These are phyloP conservation scores for Alternaria arbusti DNA, from an alignment of 2,329 filamentous ascomycete genomes.

Conservation along the genomic window DNA sequence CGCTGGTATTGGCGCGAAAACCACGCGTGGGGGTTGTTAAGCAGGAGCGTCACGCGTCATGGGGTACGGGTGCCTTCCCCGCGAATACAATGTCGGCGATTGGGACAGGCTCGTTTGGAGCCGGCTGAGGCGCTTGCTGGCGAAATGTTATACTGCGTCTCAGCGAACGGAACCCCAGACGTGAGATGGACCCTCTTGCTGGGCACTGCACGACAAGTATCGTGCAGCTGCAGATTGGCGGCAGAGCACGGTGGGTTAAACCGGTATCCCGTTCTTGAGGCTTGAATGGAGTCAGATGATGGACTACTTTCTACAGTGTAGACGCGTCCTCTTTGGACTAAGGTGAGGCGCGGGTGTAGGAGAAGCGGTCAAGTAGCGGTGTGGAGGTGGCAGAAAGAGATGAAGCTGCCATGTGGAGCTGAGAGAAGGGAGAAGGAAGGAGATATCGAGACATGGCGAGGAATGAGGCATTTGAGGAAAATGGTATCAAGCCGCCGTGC, in stretches of 20 bases:
- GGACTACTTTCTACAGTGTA: conserved; percentile 12
- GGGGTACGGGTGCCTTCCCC: conserved; percentile 26
- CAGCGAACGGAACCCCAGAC: conserved; percentile 30
- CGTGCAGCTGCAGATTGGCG: conserved; percentile 9
- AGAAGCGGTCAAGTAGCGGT: conserved; percentile 34
- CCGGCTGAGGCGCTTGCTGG: conserved; percentile 42
- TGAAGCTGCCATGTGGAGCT: conserved; percentile 5
- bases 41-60: conserved; percentile 11
- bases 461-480: conserved; percentile 5
- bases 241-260: conserved; percentile 20
- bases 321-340: conserved; percentile 10
- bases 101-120: conserved; percentile 30
- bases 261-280: conserved; percentile 21
- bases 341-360: conserved; percentile 12
- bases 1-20: background rate
- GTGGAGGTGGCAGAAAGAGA: conserved; percentile 6
- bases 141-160: conserved; percentile 20
- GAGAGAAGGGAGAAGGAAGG: background rate
- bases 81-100: conserved; percentile 24
- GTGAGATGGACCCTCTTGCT: conserved; percentile 13
- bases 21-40: conserved; percentile 12
- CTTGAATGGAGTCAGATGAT: conserved; percentile 41
- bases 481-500: background rate
- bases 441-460: background rate
- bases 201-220: conserved; percentile 19